phyloP scores from a whole-genome alignment of 2,329 filamentous ascomycete species.

The Venturia pyrina region DNA sequence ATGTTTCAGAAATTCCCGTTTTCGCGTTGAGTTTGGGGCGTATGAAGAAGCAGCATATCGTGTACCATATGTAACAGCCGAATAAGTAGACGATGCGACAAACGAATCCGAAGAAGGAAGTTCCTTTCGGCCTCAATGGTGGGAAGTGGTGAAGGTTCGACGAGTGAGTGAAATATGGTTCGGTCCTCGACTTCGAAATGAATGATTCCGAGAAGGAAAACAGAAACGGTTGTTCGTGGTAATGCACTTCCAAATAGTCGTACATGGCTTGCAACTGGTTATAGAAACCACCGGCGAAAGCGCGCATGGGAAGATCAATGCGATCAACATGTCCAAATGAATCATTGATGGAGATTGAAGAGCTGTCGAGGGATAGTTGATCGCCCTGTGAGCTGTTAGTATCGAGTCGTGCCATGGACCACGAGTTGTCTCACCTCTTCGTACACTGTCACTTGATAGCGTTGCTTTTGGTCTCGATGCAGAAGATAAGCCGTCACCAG shows the following conservation, averaged over 20 bases:
- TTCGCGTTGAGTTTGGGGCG: conserved; percentile 22
- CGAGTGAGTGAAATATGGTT: conserved; percentile 42
- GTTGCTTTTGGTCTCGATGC: conserved; percentile 27
- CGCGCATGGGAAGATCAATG: conserved; percentile 43
- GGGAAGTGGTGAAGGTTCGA: conserved; percentile 44
- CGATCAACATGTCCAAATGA: conserved; percentile 21
- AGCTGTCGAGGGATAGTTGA: conserved; percentile 35
- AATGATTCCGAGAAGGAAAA: conserved; percentile 38
- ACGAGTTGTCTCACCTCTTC: conserved; percentile 30
- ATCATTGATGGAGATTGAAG: conserved; percentile 30
- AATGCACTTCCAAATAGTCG: conserved; percentile 40
- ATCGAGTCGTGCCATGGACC: neutral
- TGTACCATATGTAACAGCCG: conserved; percentile 45
- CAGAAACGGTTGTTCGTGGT: conserved; percentile 42
- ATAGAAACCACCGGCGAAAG: conserved; percentile 45
- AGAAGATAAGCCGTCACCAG: conserved; percentile 38
- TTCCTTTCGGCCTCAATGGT: conserved; percentile 31
- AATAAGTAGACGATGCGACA: conserved; percentile 36
- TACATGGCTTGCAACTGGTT: conserved; percentile 47
- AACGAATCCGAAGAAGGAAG: conserved; percentile 29
- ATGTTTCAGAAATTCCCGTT: conserved; percentile 29
- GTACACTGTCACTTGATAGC: conserved; percentile 36
- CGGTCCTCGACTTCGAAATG: conserved; percentile 10
- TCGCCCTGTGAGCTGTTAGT: conserved; percentile 25
- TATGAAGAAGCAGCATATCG: conserved; percentile 41